Evolutionary conservation across 129 eudicot genomes (phyloP).

Genomic region (Cynara cardunculus): DNA sequence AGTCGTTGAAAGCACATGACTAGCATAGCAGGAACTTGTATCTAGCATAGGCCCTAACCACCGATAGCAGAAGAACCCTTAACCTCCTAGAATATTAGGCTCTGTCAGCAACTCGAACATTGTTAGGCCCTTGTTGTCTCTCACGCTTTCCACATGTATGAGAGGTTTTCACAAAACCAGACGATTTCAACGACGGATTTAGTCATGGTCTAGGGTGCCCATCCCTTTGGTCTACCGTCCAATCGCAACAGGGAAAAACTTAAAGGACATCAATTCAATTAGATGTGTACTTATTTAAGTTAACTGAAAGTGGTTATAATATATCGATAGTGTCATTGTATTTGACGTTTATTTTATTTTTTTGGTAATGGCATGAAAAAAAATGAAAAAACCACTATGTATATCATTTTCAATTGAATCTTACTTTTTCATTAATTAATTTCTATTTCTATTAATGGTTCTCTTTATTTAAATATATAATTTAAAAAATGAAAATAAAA

Average conservation of each 20-base stretch:
- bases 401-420: not conserved
- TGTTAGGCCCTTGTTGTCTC: not conserved
- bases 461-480: too few relatives aligned
- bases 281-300: not conserved
- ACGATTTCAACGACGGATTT: not conserved
- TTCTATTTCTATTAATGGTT: too few relatives aligned
- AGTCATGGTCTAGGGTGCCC: not conserved
- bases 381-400: not conserved
- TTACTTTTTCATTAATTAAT: too few relatives aligned
- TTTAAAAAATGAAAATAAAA: too few relatives aligned
- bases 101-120: not conserved
- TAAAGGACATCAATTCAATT: not conserved
- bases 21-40: not conserved
- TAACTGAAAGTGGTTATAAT: too few relatives aligned
- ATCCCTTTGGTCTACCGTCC: not conserved
- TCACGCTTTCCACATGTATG: not conserved
- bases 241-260: not conserved
- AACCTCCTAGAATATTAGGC: not conserved
- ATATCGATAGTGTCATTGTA: not conserved
- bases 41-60: not conserved
- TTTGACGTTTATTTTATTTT: not conserved
- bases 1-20: not conserved
- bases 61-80: too few relatives aligned
- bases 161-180: not conserved
- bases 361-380: not conserved